Base-by-base conservation (phyloP, 345 rosid species). In the Alliaria petiolata region DNA sequence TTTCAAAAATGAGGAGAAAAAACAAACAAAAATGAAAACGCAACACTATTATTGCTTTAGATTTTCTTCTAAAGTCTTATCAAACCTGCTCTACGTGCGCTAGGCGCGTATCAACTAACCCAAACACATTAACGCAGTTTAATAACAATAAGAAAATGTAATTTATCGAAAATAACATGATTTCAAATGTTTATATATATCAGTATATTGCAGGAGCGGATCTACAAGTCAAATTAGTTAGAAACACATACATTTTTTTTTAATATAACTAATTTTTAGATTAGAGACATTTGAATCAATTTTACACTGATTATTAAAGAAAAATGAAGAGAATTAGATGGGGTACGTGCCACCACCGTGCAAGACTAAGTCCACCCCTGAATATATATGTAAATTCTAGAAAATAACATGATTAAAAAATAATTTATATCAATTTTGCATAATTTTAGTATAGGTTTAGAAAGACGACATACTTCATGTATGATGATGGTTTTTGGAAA, bases 41-140 rank as follows among this genome's bases (percentile, higher is more conserved):
- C 14, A 54, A 64, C 70, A 77, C 56, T 25, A 45, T 51, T 49
- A 39, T 52, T 54, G 74, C 44, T 76, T 70, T 66, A 70, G 78
- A 72, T 67, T 70, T 71, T 67, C 43, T 50, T 2, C 6, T 1
- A 11, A 25, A 61, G 67, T 33, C 60, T 34, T 62, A 6, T 17
- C 61, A 16, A 33, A 61, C 67, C 72, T 62, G 47, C 64, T 53
- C 62, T 17, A 59, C 50, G 26, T 35, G 38, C 26, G 3, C 13
- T n/a, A 36, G 67, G 52, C 40, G 54, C 39, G 73, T 47, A 55
- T 33, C 60, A 55, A 15, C 60, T 9, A 33, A 39, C 42, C 26
- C 39, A 55, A 9, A 55, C 42, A 28, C 38, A 40, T 26, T 1
- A 47, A 38, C 19, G 38, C 61, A 56, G 8, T 36, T 7, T 11